Percentiles rank a stretch among this genome's conserved stretches.
phyloP scores from a whole-genome alignment of 352 stramenopile genomes.

The Plasmopara viticola region DNA sequence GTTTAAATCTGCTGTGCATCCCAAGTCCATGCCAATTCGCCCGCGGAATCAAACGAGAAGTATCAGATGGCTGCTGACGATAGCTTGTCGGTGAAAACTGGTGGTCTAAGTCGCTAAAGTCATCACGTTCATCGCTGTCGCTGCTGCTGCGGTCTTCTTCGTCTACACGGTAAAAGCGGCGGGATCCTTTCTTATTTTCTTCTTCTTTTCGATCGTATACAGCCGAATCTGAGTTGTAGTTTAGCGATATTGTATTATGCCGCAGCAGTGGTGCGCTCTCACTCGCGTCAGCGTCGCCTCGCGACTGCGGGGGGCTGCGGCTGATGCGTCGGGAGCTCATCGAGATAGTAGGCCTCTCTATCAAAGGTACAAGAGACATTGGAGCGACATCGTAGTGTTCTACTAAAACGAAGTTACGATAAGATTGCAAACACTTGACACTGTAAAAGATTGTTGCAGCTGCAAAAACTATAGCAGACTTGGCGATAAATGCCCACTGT shows the following conservation, averaged over 20 bases:
- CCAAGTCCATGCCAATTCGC: slow-evolving; percentile 43
- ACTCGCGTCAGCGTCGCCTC: slow-evolving; percentile 16
- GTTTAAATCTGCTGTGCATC: slow-evolving; percentile 39
- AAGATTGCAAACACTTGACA: too few relatives aligned
- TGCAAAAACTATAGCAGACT: too few relatives aligned
- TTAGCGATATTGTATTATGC: slow-evolving; percentile 40
- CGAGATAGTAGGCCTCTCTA: not conserved
- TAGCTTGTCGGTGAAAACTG: slow-evolving; percentile 40
- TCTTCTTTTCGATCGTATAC: slow-evolving; percentile 54
- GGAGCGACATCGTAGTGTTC: too few relatives aligned
- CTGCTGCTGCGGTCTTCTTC: slow-evolving; percentile 7
- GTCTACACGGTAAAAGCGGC: slow-evolving; percentile 7
- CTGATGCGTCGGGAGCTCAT: slow-evolving; percentile 19
- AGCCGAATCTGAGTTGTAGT: slow-evolving; percentile 85
- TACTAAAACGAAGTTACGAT: too few relatives aligned
- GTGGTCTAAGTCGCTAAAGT: slow-evolving; percentile 33
- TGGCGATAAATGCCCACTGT: too few relatives aligned
- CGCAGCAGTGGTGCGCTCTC: slow-evolving; percentile 53
- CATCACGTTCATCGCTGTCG: slow-evolving; percentile 39
- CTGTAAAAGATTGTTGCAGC: too few relatives aligned
- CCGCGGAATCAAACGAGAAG: slow-evolving; percentile 36
- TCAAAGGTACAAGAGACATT: too few relatives aligned
- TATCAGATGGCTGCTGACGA: slow-evolving; percentile 20
- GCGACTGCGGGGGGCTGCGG: slow-evolving; percentile 12
- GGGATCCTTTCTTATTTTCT: slow-evolving; percentile 13